Evolutionary conservation across 495 filamentous ascomycete species (phyloP).

Genomic region (Polyplosphaeria fusca): DNA sequence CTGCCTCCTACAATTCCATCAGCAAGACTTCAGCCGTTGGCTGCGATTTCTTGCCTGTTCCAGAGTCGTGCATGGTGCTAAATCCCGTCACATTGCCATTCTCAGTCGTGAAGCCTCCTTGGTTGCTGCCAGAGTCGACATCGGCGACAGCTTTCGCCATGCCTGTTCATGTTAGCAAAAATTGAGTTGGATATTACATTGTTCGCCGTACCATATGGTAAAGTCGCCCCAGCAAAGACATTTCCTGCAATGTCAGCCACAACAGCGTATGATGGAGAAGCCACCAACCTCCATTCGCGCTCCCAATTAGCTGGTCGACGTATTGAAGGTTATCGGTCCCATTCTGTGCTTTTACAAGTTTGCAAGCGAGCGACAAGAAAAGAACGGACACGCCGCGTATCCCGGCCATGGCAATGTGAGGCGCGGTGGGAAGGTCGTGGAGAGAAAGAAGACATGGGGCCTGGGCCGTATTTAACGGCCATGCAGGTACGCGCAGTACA

Average conservation of each 20-base stretch:
- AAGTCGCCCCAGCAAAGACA: slow-evolving; percentile 70
- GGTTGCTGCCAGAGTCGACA: slow-evolving; percentile 59
- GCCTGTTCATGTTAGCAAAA: slow-evolving; percentile 37
- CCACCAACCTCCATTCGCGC: slow-evolving; percentile 34
- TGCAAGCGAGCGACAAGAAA: slow-evolving; percentile 8
- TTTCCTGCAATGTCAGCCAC: slow-evolving; percentile 46
- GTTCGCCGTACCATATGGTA: slow-evolving; percentile 53
- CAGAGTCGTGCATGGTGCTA: slow-evolving; percentile 65
- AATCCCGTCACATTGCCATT: slow-evolving; percentile 62
- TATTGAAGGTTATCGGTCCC: slow-evolving; percentile 30
- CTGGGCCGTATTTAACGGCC: neutral
- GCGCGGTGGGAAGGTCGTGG: neutral
- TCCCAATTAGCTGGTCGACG: slow-evolving; percentile 42
- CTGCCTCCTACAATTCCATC: slow-evolving; percentile 21
- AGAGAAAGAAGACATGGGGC: neutral
- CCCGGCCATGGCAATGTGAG: slow-evolving; percentile 7
- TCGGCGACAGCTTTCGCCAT: slow-evolving; percentile 80
- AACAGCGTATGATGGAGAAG: neutral
- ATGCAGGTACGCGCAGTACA: slow-evolving; percentile 9
- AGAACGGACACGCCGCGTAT: neutral
- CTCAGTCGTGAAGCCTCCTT: slow-evolving; percentile 68
- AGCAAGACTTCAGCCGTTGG: neutral
- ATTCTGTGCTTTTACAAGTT: slow-evolving; percentile 12
- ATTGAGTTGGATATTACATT: no score
- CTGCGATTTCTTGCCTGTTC: slow-evolving; percentile 50